Conservation (phyloP, 495 filamentous ascomycete genomes). For the Rostrohypoxylon terebratum region DNA sequence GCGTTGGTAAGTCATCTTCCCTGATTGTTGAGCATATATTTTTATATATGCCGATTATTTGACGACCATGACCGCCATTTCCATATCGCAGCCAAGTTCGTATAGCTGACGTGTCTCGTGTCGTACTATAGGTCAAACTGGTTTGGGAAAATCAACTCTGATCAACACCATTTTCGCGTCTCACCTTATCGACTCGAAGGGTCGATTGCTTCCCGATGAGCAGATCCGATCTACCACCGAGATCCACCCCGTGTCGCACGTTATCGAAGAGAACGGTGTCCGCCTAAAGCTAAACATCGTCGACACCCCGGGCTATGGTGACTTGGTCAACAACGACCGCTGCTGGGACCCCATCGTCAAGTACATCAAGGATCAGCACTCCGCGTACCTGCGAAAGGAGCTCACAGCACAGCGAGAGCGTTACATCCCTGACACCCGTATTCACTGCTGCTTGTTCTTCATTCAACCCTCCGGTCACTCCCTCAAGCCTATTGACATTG, state of each 20-base stretch:
- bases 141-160: constrained; percentile 96
- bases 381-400: constrained; percentile 99
- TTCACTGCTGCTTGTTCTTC: constrained; percentile 99
- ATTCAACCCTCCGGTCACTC: constrained; percentile 98
- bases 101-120: constrained; percentile 55
- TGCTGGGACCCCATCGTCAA: constrained; percentile 99
- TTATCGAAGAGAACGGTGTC: constrained; percentile 99
- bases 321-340: constrained; percentile 99
- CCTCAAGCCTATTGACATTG: constrained; percentile 98
- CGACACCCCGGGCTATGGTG: constrained; percentile 97
- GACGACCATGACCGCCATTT: constrained; percentile 16
- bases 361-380: constrained; percentile 99
- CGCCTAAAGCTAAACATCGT: constrained; percentile 97
- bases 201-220: constrained; percentile 90
- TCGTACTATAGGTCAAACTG: constrained; percentile 83
- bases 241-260: constrained; percentile 96
- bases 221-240: constrained; percentile 95
- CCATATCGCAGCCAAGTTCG: constrained; percentile 18
- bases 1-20: constrained; percentile 81
- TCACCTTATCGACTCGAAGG: constrained; percentile 99
- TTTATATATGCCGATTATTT: not conserved
- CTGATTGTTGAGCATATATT: constrained; percentile 5
- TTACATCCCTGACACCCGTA: constrained; percentile 98
- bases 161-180: constrained; percentile 99
- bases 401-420: constrained; percentile 99